phyloP scores from a whole-genome alignment of 192 early-diverging fungal species.

The Pilaira anomala region DNA sequence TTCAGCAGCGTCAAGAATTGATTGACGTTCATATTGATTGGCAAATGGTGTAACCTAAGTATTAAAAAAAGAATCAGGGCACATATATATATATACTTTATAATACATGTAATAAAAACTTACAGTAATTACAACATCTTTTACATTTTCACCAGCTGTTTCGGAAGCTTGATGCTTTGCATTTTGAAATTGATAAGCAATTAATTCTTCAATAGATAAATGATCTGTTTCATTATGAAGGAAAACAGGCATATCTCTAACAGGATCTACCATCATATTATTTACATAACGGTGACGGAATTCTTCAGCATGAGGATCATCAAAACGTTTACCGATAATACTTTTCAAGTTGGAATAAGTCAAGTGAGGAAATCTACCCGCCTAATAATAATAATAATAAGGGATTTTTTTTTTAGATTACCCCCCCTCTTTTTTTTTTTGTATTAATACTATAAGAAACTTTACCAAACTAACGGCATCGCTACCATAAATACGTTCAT shows the following conservation, averaged over 20 bases:
- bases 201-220: conserved; percentile 82
- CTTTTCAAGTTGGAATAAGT: conserved; percentile 84
- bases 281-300: conserved; percentile 78
- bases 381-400: conserved; percentile 44
- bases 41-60: conserved; percentile 84
- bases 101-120: conserved; percentile 6
- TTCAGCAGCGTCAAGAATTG: conserved; percentile 89
- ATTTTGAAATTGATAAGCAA: conserved; percentile 90
- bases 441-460: background rate
- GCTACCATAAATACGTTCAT: conserved; percentile 84
- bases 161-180: conserved; percentile 81
- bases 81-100: background rate
- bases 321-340: conserved; percentile 74
- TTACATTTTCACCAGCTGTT: conserved; percentile 70
- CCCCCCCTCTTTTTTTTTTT: background rate
- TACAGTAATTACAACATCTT: conserved; percentile 91
- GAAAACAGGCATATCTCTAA: conserved; percentile 69
- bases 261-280: conserved; percentile 68
- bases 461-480: conserved; percentile 77
- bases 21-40: conserved; percentile 85
- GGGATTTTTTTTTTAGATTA: background rate
- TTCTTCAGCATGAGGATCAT: conserved; percentile 63
- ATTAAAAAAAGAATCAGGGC: conserved; percentile 7
- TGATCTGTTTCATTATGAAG: conserved; percentile 49
- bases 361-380: conserved; percentile 74